Conservation (phyloP, 2,329 filamentous ascomycete species). For the Colletotrichum chlorophyti region DNA sequence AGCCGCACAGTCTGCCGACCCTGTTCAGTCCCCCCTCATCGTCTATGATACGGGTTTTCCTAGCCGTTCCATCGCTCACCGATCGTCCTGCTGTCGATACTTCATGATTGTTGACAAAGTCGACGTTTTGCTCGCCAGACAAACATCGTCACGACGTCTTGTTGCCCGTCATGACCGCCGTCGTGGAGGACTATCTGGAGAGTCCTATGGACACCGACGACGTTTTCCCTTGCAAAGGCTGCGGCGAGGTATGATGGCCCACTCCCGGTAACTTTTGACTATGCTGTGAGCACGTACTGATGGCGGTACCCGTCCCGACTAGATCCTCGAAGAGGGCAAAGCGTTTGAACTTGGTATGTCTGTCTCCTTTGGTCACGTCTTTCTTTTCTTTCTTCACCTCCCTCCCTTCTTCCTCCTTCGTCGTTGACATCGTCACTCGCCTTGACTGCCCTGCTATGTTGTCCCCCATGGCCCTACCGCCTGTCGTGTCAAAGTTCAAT, state of each 20-base stretch:
- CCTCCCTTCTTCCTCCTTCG: neutral
- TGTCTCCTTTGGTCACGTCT: slow-evolving; percentile 7
- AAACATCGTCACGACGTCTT: slow-evolving; percentile 22
- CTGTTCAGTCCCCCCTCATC: slow-evolving; percentile 6
- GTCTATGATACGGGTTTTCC: slow-evolving; percentile 19
- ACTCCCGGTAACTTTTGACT: slow-evolving; percentile 1
- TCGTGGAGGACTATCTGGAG: slow-evolving; percentile 68
- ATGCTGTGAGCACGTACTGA: slow-evolving; percentile 27
- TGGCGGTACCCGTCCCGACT: slow-evolving; percentile 30
- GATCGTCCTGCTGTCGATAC: slow-evolving; percentile 3
- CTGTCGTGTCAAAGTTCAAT: slow-evolving; percentile 29
- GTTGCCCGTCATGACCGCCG: slow-evolving; percentile 48
- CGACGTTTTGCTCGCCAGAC: slow-evolving; percentile 11
- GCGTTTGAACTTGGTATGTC: slow-evolving; percentile 91
- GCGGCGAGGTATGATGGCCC: slow-evolving; percentile 75
- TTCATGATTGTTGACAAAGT: slow-evolving; percentile 24
- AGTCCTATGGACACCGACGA: slow-evolving; percentile 79
- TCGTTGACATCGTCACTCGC: neutral
- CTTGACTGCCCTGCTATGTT: slow-evolving; percentile 6
- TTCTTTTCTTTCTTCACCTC: neutral
- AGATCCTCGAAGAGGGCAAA: slow-evolving; percentile 98
- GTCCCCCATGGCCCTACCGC: slow-evolving; percentile 19
- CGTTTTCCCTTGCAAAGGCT: slow-evolving; percentile 89
- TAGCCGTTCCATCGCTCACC: slow-evolving; percentile 9
- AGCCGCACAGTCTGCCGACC: slow-evolving; percentile 23